Conservation (phyloP, 768 basidiomycete genomes). For the Daedalea quercina region DNA sequence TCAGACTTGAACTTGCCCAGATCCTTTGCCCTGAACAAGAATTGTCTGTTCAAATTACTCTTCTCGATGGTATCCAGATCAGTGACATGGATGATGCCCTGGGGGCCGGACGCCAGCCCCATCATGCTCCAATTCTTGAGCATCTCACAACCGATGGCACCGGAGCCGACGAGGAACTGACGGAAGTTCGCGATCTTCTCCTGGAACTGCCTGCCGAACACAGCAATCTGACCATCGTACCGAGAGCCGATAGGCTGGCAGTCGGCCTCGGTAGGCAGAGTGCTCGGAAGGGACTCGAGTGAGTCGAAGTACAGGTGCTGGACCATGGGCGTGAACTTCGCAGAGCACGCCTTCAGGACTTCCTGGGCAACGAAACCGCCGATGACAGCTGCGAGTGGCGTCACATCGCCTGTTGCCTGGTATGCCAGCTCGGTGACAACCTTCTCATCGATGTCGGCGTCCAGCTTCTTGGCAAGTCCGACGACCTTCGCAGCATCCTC, state of each 20-base stretch:
- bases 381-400: slow-evolving; percentile 88
- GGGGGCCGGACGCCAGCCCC: slow-evolving; percentile 77
- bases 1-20: slow-evolving; percentile 96
- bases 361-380: slow-evolving; percentile 99
- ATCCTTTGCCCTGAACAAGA: slow-evolving; percentile 95
- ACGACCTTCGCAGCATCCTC: slow-evolving; percentile 75
- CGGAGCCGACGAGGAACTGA: slow-evolving; percentile 97
- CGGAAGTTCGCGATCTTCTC: slow-evolving; percentile 82
- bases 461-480: slow-evolving; percentile 70
- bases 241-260: slow-evolving; percentile 76
- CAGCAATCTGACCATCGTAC: slow-evolving; percentile 93
- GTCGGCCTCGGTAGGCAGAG: slow-evolving; percentile 74
- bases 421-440: slow-evolving; percentile 78
- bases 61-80: slow-evolving; percentile 99
- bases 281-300: slow-evolving; percentile 81
- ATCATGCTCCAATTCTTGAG: slow-evolving; percentile 99
- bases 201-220: slow-evolving; percentile 92
- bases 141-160: slow-evolving; percentile 99
- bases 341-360: slow-evolving; percentile 92
- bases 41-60: slow-evolving; percentile 96
- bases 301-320: slow-evolving; percentile 98
- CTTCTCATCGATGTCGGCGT: slow-evolving; percentile 74
- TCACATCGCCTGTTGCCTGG: slow-evolving; percentile 86
- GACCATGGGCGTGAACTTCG: slow-evolving; percentile 95
- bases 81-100: slow-evolving; percentile 85